phyloP scores from a whole-genome alignment of 2,329 filamentous ascomycete genomes.

The Colletotrichum tropicicola region DNA sequence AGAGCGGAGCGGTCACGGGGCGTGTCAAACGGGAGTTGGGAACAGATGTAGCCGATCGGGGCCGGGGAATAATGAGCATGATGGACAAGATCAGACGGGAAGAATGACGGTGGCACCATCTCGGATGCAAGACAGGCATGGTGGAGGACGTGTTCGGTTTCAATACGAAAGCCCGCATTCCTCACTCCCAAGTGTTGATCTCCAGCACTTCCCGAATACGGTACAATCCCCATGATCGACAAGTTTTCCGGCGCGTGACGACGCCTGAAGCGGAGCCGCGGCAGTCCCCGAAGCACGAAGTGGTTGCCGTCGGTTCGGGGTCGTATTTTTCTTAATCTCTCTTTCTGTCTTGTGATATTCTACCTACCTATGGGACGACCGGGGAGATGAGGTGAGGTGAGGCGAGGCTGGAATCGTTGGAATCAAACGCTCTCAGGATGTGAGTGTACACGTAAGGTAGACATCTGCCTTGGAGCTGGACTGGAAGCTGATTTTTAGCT shows the following conservation, averaged over 20 bases:
- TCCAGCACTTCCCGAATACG: slow-evolving; percentile 21
- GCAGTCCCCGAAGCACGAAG: not conserved
- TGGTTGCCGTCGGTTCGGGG: not conserved
- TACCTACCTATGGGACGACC: not conserved
- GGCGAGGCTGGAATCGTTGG: no score
- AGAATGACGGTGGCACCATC: not conserved
- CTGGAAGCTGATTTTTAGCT: no score
- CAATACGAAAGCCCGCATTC: slow-evolving; percentile 7
- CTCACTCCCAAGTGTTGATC: not conserved
- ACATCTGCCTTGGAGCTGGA: no score
- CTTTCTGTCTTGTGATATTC: not conserved
- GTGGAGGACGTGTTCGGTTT: slow-evolving; percentile 20
- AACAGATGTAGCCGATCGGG: not conserved
- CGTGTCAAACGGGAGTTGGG: not conserved
- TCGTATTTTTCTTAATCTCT: not conserved
- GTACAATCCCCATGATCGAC: not conserved
- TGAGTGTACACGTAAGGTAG: no score
- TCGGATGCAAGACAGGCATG: not conserved
- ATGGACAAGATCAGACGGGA: slow-evolving; percentile 4
- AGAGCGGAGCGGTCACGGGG: not conserved
- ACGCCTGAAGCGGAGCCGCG: slow-evolving; percentile 1
- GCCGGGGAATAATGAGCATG: not conserved
- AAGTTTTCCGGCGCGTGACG: not conserved
- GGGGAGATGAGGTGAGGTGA: not conserved
- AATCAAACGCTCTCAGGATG: no score